Evolutionary conservation across 75 land plant species (phyloP).

Genomic region (Picea glauca): DNA sequence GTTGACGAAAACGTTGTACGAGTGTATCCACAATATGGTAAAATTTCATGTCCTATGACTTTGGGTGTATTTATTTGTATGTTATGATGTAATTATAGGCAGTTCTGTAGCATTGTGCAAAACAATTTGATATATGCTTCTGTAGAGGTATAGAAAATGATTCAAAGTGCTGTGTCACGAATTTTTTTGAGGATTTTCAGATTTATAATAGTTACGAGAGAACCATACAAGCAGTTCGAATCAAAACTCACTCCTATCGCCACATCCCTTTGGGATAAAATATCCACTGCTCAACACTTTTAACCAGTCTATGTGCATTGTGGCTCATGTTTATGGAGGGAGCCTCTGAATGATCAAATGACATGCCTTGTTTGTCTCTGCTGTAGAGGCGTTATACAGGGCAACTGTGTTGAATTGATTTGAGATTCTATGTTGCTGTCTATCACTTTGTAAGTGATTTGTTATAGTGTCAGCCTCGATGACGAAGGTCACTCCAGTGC

Average conservation of each 20-base stretch:
- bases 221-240: neutral
- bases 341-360: neutral
- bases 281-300: neutral
- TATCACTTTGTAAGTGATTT: neutral
- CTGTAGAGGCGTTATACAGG: no score
- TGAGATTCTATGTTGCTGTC: neutral
- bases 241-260: neutral
- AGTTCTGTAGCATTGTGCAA: constrained; percentile 46
- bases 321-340: neutral
- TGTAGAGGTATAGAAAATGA: constrained; percentile 38
- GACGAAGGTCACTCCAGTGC: neutral
- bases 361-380: no score
- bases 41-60: neutral
- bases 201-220: constrained; percentile 3
- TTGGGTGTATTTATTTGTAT: neutral
- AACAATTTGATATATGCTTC: constrained; percentile 43
- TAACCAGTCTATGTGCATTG: neutral
- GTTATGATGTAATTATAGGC: constrained; percentile 18
- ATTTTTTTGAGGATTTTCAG: constrained; percentile 5
- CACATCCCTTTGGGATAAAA: neutral
- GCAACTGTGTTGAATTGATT: no score
- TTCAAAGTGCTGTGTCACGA: constrained; percentile 10
- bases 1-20: neutral
- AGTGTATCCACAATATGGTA: neutral
- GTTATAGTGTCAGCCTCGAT: neutral